Percentiles rank a stretch among this genome's conserved stretches.
phyloP scores from a whole-genome alignment of 139 green algal genomes.

The Ettlia oleoabundans region DNA sequence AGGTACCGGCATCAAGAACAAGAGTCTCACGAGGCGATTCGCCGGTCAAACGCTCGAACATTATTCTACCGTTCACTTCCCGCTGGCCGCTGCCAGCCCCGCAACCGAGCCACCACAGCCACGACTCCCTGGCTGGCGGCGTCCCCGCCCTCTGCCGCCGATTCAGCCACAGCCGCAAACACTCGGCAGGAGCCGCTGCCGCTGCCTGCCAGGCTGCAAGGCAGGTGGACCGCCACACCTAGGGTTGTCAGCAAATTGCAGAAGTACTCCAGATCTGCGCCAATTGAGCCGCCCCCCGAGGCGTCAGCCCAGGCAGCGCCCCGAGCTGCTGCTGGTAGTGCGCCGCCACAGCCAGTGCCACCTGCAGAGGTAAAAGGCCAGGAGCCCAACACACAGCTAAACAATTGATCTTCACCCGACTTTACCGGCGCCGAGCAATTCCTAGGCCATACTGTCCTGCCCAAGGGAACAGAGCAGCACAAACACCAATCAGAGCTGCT shows the following conservation, averaged over 20 bases:
- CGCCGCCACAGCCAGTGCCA: constrained; percentile 25
- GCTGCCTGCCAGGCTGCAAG: constrained; percentile 75
- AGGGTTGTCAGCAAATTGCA: constrained; percentile 91
- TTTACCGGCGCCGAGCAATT: too few species aligned
- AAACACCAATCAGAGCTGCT: too few species aligned
- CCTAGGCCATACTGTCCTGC: too few species aligned
- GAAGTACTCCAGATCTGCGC: constrained; percentile 94
- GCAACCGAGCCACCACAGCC: constrained; percentile 45
- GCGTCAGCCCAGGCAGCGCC: constrained; percentile 51
- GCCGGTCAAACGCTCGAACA: too few species aligned
- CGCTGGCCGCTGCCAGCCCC: too few species aligned
- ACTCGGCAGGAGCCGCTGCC: constrained; percentile 17
- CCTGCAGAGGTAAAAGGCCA: not conserved
- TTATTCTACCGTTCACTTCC: too few species aligned
- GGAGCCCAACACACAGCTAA: not conserved
- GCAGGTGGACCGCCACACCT: constrained; percentile 67
- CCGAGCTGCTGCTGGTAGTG: constrained; percentile 61
- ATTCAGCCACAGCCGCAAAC: constrained; percentile 23
- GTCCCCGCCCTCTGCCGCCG: constrained; percentile 40
- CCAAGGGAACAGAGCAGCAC: too few species aligned
- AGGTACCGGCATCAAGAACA: too few species aligned
- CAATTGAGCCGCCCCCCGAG: constrained; percentile 77
- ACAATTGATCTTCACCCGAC: too few species aligned
- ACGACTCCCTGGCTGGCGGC: constrained; percentile 32
- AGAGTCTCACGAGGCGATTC: too few species aligned